These are phyloP conservation scores for Moricandia arvensis DNA, from an alignment of 345 rosid genomes.

Conservation along the genomic window DNA sequence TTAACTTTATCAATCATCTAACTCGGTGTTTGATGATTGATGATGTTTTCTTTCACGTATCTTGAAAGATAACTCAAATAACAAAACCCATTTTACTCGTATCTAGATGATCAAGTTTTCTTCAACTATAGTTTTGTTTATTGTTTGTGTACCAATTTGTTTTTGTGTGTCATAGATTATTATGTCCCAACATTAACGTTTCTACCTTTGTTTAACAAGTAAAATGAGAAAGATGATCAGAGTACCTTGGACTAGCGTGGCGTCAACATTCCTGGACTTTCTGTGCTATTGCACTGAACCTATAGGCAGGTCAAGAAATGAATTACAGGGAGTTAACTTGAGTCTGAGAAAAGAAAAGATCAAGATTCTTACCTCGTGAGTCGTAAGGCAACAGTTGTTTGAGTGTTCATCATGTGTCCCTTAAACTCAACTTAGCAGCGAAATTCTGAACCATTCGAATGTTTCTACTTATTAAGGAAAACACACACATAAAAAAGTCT, in stretches of 20 bases:
- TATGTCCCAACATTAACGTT: neutral
- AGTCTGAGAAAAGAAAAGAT: neutral
- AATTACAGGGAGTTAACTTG: neutral
- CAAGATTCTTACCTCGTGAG: constrained; percentile 17
- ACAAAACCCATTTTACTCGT: neutral
- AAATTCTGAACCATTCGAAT: constrained; percentile 58
- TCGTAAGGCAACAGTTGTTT: constrained; percentile 9
- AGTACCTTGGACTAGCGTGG: constrained; percentile 6
- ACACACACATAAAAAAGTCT: neutral
- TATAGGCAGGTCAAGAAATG: neutral
- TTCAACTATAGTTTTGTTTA: neutral
- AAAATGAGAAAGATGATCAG: neutral
- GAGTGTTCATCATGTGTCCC: constrained; percentile 18
- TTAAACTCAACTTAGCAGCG: constrained; percentile 44
- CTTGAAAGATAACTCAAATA: neutral
- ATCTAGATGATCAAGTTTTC: neutral
- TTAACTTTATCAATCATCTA: neutral
- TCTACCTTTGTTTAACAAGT: neutral
- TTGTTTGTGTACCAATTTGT: neutral
- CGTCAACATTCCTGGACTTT: neutral
- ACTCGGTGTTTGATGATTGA: neutral
- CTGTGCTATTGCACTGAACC: neutral
- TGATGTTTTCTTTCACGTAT: neutral
- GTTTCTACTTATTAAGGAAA: constrained; percentile 56
- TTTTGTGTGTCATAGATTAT: no score